Conservation (phyloP, 1,139 yeast genomes). For the Groenewaldozyma auringiensis region DNA sequence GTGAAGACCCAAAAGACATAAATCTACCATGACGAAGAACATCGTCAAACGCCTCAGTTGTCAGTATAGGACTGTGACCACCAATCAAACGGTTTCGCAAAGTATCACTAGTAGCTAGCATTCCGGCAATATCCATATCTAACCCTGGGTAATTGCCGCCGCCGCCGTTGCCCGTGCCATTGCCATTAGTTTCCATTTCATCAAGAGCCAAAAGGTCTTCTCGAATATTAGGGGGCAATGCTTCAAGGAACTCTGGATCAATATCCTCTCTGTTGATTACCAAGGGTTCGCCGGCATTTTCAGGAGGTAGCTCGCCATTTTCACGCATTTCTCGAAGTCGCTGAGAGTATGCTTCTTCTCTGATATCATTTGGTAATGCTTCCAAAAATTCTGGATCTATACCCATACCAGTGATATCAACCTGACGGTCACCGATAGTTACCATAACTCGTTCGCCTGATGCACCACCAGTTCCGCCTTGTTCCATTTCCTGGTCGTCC, state of each 20-base stretch:
- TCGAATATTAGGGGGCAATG: conserved; percentile 68
- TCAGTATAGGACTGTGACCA: neutral
- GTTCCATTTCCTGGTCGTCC: conserved; percentile 13
- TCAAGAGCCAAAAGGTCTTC: conserved; percentile 70
- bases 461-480: conserved; percentile 11
- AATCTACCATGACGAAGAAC: neutral
- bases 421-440: conserved; percentile 67
- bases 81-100: neutral
- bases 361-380: conserved; percentile 87
- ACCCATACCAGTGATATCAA: conserved; percentile 83
- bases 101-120: neutral
- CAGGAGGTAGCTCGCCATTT: conserved; percentile 3
- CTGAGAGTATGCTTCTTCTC: conserved; percentile 86
- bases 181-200: conserved; percentile 4
- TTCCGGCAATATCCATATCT: neutral
- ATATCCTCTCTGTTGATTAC: conserved; percentile 45
- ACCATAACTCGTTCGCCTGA: conserved; percentile 55
- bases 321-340: conserved; percentile 57
- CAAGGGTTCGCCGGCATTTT: conserved; percentile 33
- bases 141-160: too few species aligned
- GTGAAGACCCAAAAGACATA: neutral
- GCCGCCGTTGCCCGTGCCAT: too few species aligned
- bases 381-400: conserved; percentile 87
- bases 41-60: neutral
- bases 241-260: conserved; percentile 75